Percentiles rank a stretch among this genome's conserved stretches.
Evolutionary conservation across 495 filamentous ascomycete species (phyloP).

Genomic region (Xylaria grammica): DNA sequence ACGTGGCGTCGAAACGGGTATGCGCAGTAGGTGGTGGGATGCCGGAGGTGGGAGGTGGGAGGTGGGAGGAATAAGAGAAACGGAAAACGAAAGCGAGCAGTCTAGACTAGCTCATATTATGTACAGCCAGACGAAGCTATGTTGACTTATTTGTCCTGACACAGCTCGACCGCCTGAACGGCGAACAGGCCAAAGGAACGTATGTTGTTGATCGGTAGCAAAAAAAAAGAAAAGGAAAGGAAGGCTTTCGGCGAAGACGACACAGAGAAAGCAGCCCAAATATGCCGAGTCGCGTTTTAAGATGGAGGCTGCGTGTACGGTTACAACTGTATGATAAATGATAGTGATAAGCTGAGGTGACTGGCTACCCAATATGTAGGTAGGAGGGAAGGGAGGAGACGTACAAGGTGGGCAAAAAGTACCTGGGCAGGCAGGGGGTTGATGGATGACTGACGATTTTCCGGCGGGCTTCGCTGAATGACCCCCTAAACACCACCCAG

Average conservation of each 20-base stretch:
- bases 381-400: too few species aligned
- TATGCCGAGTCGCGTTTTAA: conserved; percentile 21
- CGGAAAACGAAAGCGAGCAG: conserved; percentile 12
- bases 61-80: conserved; percentile 15
- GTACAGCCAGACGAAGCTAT: conserved; percentile 8
- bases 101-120: conserved; percentile 38
- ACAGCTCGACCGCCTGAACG: conserved; percentile 36
- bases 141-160: conserved; percentile 22
- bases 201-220: conserved; percentile 26
- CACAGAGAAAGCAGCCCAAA: neutral
- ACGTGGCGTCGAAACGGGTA: conserved; percentile 37
- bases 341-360: conserved; percentile 6
- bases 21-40: conserved; percentile 34
- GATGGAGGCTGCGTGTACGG: conserved; percentile 16
- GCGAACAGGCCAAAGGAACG: conserved; percentile 34
- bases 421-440: neutral
- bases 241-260: neutral
- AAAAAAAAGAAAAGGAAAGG: neutral
- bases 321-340: neutral
- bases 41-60: neutral
- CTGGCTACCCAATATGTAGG: too few species aligned
- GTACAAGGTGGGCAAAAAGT: conserved; percentile 24
- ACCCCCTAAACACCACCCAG: neutral
- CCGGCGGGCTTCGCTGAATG: conserved; percentile 26
- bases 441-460: conserved; percentile 24